phyloP scores from a whole-genome alignment of 139 green algal species.

The Chloropicon primus region DNA sequence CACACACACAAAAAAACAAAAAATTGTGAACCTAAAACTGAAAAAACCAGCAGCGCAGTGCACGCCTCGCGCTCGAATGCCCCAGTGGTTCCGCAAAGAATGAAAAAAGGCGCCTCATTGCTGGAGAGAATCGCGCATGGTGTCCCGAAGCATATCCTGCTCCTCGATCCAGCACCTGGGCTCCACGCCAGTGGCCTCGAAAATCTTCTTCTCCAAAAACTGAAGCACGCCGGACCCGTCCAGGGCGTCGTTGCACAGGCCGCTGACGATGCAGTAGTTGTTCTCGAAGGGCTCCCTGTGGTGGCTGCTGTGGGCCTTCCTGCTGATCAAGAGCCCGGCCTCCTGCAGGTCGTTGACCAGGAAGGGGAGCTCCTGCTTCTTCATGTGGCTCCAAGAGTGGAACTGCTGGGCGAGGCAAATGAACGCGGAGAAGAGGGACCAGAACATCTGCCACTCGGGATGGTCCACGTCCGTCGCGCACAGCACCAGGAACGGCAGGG shows the following conservation, averaged over 20 bases:
- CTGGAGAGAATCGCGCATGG: too few species aligned
- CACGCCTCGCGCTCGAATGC: too few species aligned
- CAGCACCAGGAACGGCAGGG: slow-evolving; percentile 24
- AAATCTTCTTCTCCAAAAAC: slow-evolving; percentile 46
- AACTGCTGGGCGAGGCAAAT: slow-evolving; percentile 90
- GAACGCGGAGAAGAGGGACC: slow-evolving; percentile 54
- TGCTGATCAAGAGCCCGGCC: slow-evolving; percentile 56
- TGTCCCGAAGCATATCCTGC: too few species aligned
- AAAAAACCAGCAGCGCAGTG: too few species aligned
- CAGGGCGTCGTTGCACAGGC: slow-evolving; percentile 75
- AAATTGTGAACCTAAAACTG: too few species aligned
- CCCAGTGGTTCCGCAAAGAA: too few species aligned
- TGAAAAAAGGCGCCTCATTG: too few species aligned
- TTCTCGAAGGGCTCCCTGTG: slow-evolving; percentile 81
- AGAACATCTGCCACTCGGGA: slow-evolving; percentile 38
- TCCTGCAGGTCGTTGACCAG: slow-evolving; percentile 66
- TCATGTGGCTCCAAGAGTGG: slow-evolving; percentile 91
- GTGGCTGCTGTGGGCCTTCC: slow-evolving; percentile 77
- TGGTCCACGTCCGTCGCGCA: slow-evolving; percentile 21
- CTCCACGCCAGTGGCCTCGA: slow-evolving; percentile 56
- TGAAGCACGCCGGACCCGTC: slow-evolving; percentile 54
- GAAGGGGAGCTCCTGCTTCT: slow-evolving; percentile 57
- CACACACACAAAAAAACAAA: too few species aligned
- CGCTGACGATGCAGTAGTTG: slow-evolving; percentile 96
- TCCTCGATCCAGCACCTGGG: slow-evolving; percentile 74